A percentile compares a stretch with the other conserved stretches of the same genome.
Conservation (phyloP, 805 yeast genomes). For the Metschnikowia lochheadii region DNA sequence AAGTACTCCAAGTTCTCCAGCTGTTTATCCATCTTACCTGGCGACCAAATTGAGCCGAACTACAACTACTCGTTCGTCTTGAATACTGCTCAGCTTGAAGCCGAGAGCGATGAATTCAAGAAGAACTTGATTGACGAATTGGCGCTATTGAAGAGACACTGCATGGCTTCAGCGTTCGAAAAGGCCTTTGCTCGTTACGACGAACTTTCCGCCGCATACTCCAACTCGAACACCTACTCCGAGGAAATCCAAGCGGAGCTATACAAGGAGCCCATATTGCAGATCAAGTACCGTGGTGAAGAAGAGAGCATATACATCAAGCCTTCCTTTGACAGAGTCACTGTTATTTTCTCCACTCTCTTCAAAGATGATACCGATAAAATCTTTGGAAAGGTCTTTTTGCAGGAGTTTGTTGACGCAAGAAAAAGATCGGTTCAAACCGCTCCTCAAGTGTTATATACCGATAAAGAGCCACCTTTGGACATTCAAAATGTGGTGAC, state of each 20-base stretch:
- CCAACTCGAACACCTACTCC: conserved; percentile 39
- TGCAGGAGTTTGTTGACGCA: conserved; percentile 94
- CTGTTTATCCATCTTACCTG: conserved; percentile 29
- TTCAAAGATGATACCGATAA: conserved; percentile 97
- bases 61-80: conserved; percentile 76
- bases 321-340: conserved; percentile 93
- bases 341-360: conserved; percentile 90
- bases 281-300: conserved; percentile 76
- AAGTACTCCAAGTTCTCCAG: conserved; percentile 42
- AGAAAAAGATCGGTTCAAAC: conserved; percentile 93
- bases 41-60: conserved; percentile 59
- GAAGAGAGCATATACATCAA: conserved; percentile 86
- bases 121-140: conserved; percentile 56
- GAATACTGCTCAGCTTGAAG: conserved; percentile 44
- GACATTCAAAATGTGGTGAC: conserved; percentile 48
- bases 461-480: conserved; percentile 88
- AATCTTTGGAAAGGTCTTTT: conserved; percentile 80
- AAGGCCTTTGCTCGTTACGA: conserved; percentile 79
- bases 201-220: conserved; percentile 49
- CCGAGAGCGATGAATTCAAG: conserved; percentile 44
- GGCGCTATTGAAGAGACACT: conserved; percentile 75
- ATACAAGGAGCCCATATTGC: conserved; percentile 55
- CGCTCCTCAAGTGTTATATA: conserved; percentile 95
- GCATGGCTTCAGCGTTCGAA: conserved; percentile 91
- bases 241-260: conserved; percentile 43